phyloP scores from a whole-genome alignment of 805 yeast genomes.

The Priceomyces carsonii region DNA sequence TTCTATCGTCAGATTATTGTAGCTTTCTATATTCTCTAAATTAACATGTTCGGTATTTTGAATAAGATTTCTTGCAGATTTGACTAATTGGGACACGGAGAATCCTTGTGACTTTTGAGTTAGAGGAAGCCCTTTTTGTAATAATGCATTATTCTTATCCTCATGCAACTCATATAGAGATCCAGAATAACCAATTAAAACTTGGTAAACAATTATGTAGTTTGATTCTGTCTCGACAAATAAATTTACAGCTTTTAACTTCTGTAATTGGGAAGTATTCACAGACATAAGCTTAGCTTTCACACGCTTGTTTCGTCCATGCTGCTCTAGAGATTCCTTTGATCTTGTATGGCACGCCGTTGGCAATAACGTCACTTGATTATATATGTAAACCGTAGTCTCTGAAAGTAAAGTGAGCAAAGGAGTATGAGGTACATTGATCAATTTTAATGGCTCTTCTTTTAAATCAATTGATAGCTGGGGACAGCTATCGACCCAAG shows the following conservation, averaged over 20 bases:
- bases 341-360: slow-evolving; percentile 49
- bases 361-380: slow-evolving; percentile 38
- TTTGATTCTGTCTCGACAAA: slow-evolving; percentile 42
- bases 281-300: slow-evolving; percentile 37
- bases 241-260: slow-evolving; percentile 28
- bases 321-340: slow-evolving; percentile 40
- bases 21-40: slow-evolving; percentile 37
- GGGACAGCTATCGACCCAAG: slow-evolving; percentile 37
- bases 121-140: slow-evolving; percentile 38
- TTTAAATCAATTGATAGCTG: slow-evolving; percentile 25
- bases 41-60: slow-evolving; percentile 24
- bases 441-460: slow-evolving; percentile 19
- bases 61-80: slow-evolving; percentile 32
- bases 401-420: slow-evolving; percentile 30
- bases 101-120: slow-evolving; percentile 23
- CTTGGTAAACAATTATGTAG: slow-evolving; percentile 45
- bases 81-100: slow-evolving; percentile 28
- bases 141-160: slow-evolving; percentile 23
- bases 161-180: slow-evolving; percentile 35
- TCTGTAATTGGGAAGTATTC: slow-evolving; percentile 35
- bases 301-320: slow-evolving; percentile 47
- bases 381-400: slow-evolving; percentile 26
- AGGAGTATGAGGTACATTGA: slow-evolving; percentile 28
- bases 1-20: slow-evolving; percentile 26
- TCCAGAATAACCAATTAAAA: slow-evolving; percentile 27